phyloP scores from a whole-genome alignment of 352 stramenopile species.

The Globisporangium lucens region DNA sequence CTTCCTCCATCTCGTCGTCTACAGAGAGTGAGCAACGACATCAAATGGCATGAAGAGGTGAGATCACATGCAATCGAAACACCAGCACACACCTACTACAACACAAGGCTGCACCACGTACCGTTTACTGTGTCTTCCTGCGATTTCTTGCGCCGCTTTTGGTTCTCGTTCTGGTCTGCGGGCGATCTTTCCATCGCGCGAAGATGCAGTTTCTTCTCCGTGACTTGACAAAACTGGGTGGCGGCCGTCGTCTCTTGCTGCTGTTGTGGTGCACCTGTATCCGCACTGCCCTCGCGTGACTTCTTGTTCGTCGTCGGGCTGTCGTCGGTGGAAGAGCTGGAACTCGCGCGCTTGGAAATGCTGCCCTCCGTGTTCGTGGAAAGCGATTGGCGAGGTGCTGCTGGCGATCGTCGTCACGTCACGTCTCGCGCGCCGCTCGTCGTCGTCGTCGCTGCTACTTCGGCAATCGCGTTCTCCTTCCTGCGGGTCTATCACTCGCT shows the following conservation, averaged over 20 bases:
- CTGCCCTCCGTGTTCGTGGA: slow-evolving; percentile 9
- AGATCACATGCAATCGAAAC: neutral
- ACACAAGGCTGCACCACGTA: neutral
- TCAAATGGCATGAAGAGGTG: neutral
- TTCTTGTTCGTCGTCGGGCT: slow-evolving; percentile 22
- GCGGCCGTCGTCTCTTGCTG: slow-evolving; percentile 12
- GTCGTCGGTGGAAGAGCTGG: slow-evolving; percentile 12
- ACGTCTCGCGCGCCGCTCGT: slow-evolving; percentile 16
- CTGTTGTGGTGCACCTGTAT: slow-evolving; percentile 4
- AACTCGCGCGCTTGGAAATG: slow-evolving; percentile 22
- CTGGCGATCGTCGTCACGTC: slow-evolving; percentile 14
- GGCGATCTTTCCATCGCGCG: slow-evolving; percentile 54
- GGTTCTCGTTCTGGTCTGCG: slow-evolving; percentile 43
- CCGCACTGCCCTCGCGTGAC: slow-evolving; percentile 12
- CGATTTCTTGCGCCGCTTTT: slow-evolving; percentile 70
- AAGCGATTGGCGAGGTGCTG: slow-evolving; percentile 16
- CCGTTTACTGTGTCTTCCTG: slow-evolving; percentile 36
- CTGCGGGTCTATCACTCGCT: slow-evolving; percentile 13
- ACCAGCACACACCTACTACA: neutral
- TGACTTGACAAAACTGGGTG: slow-evolving; percentile 10
- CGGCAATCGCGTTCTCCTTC: slow-evolving; percentile 16
- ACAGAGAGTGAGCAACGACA: slow-evolving; percentile 14
- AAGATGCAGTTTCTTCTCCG: slow-evolving; percentile 62
- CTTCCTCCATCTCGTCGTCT: slow-evolving; percentile 71
- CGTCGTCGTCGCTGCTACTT: slow-evolving; percentile 18